Base-by-base conservation (phyloP, 2,329 filamentous ascomycete species). In the Penicillium corylophilum region DNA sequence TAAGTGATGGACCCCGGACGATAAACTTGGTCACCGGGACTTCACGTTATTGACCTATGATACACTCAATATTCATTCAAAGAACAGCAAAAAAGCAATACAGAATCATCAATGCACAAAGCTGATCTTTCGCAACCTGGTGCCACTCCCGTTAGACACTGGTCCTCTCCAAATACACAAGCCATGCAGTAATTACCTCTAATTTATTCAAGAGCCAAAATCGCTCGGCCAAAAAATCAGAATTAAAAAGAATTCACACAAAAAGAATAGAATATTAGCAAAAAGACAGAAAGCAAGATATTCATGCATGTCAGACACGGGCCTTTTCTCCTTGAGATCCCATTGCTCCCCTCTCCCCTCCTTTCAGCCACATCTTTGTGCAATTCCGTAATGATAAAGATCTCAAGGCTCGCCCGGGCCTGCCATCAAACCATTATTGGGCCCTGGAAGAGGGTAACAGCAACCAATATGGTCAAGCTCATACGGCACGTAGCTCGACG, bases 391-490 rank as follows among this genome's bases (percentile, higher is more conserved):
- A 50, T 53, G 52, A n/a, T 52, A 56, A 49, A 61, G 53, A 55
- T 62, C 59, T 18, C 51, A 47, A 24, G 55, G 51, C 38, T 44
- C 56, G 35, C 61, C 59, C 16, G 53, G 48, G 16, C 52, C 53
- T 31, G 51, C 44, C 50, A 51, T 54, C 26, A 53, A 39, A 36
- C 57, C 59, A 53, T 55, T 41, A 56, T 52, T 50, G 49, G 54
- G 49, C 45, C 51, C 50, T 13, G 54, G 50, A 26, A 57, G 26
- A 7, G 42, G 53, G 51, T 55, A 55, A 55, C 63, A 64, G 28
- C 33, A 18, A 20, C 51, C 59, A 31, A 60, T 44, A 24, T 56
- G 53, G 13, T 53, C 58, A 28, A 55, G 48, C 28, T 61, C 57
- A 29, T 62, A 57, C 33, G 61, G 44, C 7, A 46, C 23, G 33